Evolutionary conservation across 1,284 basidiomycete species (phyloP).

Genomic region (Papiliotrema nemorosa): DNA sequence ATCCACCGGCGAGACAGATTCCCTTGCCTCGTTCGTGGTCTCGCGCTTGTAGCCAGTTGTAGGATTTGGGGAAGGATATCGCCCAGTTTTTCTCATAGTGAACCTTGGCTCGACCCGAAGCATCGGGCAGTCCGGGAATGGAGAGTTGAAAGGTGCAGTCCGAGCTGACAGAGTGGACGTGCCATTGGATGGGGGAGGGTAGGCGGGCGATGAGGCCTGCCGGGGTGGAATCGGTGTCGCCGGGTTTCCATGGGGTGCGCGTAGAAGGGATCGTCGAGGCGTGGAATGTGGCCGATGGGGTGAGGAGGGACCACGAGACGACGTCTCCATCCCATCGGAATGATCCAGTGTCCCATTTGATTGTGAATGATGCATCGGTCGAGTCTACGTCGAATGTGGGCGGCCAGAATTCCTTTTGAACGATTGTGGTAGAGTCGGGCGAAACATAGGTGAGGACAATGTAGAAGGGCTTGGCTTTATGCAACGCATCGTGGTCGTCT

Average conservation of each 20-base stretch:
- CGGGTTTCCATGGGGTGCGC: slow-evolving; percentile 17
- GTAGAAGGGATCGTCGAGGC: slow-evolving; percentile 1
- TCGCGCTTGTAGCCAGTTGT: slow-evolving; percentile 29
- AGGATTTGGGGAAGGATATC: slow-evolving; percentile 22
- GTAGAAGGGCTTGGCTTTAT: slow-evolving; percentile 14
- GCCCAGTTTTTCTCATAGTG: slow-evolving; percentile 36
- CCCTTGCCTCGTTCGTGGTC: slow-evolving; percentile 14
- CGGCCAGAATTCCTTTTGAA: slow-evolving; percentile 19
- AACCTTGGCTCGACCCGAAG: slow-evolving; percentile 12
- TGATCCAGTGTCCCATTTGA: slow-evolving; percentile 20
- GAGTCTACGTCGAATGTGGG: slow-evolving; percentile 7
- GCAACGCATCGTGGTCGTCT: not conserved
- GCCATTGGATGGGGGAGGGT: slow-evolving; percentile 32
- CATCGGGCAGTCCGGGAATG: not conserved
- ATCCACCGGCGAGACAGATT: slow-evolving; percentile 23
- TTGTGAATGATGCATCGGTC: slow-evolving; percentile 12
- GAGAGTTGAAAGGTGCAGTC: slow-evolving; percentile 10
- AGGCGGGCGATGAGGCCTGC: slow-evolving; percentile 19
- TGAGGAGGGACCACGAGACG: slow-evolving; percentile 8
- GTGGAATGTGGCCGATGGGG: slow-evolving; percentile 1
- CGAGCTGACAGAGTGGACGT: slow-evolving; percentile 25
- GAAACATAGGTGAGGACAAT: slow-evolving; percentile 24
- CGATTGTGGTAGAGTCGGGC: slow-evolving; percentile 6
- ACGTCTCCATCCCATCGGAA: slow-evolving; percentile 3
- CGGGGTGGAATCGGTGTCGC: slow-evolving; percentile 19